phyloP scores from a whole-genome alignment of 352 stramenopile genomes.

The Globisporangium cystogenes region DNA sequence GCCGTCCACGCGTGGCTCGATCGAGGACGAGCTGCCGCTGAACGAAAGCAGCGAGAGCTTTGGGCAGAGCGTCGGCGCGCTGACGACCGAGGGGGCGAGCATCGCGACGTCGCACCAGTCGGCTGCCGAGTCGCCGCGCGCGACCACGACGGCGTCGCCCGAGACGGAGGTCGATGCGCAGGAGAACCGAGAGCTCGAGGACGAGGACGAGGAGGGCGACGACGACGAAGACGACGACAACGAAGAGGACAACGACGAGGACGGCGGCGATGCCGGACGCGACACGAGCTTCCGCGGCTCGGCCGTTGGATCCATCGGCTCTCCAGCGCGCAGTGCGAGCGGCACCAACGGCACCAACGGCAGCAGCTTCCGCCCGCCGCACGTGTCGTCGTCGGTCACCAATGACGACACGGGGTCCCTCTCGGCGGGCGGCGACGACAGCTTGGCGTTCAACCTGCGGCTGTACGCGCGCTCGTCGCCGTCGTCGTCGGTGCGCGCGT shows the following conservation, averaged over 20 bases:
- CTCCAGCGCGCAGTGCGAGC: constrained; percentile 18
- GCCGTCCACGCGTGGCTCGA: constrained; percentile 14
- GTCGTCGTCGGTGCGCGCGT: constrained; percentile 72
- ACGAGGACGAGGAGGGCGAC: constrained; percentile 19
- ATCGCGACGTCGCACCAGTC: constrained; percentile 55
- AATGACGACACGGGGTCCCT: constrained; percentile 48
- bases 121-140: constrained; percentile 56
- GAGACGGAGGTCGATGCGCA: constrained; percentile 69
- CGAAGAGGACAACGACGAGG: constrained; percentile 13
- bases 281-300: constrained; percentile 5
- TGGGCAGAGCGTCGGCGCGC: constrained; percentile 64
- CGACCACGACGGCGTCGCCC: constrained; percentile 33
- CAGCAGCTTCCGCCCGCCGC: background rate
- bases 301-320: constrained; percentile 6
- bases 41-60: constrained; percentile 20
- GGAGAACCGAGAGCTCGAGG: constrained; percentile 36
- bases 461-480: constrained; percentile 72
- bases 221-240: constrained; percentile 9
- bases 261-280: background rate
- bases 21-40: constrained; percentile 41
- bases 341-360: background rate
- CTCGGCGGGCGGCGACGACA: constrained; percentile 50
- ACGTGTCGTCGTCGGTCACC: constrained; percentile 4
- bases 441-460: constrained; percentile 34
- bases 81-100: constrained; percentile 67